Base-by-base conservation (phyloP, 164 flowering plant species). In the Kingdonia uniflora region DNA sequence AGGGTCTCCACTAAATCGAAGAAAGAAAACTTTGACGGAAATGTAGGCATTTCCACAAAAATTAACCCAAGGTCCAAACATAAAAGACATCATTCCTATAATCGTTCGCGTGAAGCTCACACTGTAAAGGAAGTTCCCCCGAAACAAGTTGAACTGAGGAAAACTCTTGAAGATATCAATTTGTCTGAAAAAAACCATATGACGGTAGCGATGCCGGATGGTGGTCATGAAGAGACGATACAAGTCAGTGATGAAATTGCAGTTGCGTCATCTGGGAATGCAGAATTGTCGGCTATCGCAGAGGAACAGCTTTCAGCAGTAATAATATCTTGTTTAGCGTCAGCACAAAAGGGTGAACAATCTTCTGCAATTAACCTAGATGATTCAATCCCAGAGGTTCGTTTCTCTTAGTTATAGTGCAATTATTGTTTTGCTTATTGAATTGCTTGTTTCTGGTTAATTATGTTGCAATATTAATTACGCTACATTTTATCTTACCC, bases 361-460 rank as follows among this genome's bases (percentile, higher is more conserved):
- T 51, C 53, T 10, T 41, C 60, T 14, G 21, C 55, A 49, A 48
- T 17, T 49, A 59, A 56, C 22, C 55, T 25, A 7, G 60, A 64
- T 19, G 42, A 46, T 60, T 42, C 61, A 47, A 26, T 40, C 44
- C 19, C 52, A 11, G 44, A 78, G 86, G 86, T 78, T 61, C 54
- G 65, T 20, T 42, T 16, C 48, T 44, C 23, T 16, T 44, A 0
- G 23, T 47, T 47, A n/a, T 47, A 14, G 13, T 21, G 3, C 6
- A 29, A 29, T 29, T 8, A 29, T 8, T 29, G 8, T 8, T 29
- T 8, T 29, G 35, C 8, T 29, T 29, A 29, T 29, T 29, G 35
- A 29, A 29, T 3, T 29, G 35, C 8, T 8, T 29, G 8, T 29
- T 29, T 29, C 35, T 8, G 4, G 35, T 29, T 29, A 29, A 29